Evolutionary conservation across 1,284 basidiomycete species (phyloP).

Genomic region (Melampsora larici-populina): DNA sequence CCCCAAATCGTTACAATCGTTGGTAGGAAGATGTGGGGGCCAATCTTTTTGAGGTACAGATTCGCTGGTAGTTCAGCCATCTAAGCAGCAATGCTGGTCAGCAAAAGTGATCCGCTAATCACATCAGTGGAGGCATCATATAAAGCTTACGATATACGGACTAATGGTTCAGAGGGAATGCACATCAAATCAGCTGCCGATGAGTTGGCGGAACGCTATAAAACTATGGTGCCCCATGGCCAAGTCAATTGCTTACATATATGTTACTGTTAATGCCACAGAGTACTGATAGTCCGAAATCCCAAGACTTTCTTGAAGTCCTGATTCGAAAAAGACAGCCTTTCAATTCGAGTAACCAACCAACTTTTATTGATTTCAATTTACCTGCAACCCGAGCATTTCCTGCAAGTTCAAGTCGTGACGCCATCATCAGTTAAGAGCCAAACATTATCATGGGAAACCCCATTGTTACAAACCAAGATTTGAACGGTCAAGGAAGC

Average conservation of each 20-base stretch:
- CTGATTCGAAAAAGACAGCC: background rate
- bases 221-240: background rate
- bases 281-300: constrained; percentile 37
- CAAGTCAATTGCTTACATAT: constrained; percentile 22
- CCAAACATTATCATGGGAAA: background rate
- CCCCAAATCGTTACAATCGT: constrained; percentile 48
- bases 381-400: constrained; percentile 41
- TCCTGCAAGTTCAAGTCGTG: constrained; percentile 5
- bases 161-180: background rate
- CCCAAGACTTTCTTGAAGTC: constrained; percentile 13
- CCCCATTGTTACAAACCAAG: constrained; percentile 11
- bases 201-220: background rate
- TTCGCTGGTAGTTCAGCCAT: constrained; percentile 46
- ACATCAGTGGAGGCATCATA: background rate
- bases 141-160: constrained; percentile 38
- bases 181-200: background rate
- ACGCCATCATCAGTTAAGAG: background rate
- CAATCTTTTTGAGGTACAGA: constrained; percentile 44
- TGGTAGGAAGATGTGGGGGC: constrained; percentile 47
- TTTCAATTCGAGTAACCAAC: background rate
- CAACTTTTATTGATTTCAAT: background rate
- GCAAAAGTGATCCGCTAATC: background rate
- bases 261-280: constrained; percentile 32
- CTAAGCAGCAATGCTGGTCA: background rate
- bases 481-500: constrained; percentile 38